Evolutionary conservation across 2,329 filamentous ascomycete species (phyloP).

Genomic region (Colletotrichum theobromicola): DNA sequence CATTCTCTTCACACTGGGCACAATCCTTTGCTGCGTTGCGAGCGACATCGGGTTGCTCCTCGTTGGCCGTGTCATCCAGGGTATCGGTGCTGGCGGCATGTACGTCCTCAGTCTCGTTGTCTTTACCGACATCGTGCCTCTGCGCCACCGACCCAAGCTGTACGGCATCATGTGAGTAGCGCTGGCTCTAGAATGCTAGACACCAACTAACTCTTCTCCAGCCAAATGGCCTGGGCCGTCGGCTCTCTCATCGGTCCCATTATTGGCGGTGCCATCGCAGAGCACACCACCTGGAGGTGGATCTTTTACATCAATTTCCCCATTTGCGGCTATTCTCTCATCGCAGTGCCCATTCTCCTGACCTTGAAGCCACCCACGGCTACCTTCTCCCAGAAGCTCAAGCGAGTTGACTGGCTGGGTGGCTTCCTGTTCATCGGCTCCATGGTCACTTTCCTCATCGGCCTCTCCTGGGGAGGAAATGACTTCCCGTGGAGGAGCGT

Average conservation of each 20-base stretch:
- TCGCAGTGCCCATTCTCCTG: conserved; percentile 45
- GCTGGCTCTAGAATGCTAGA: too few relatives aligned
- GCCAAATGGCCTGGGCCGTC: conserved; percentile 41
- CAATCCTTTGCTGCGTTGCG: conserved; percentile 41
- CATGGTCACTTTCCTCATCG: conserved; percentile 48
- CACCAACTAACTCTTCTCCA: background rate
- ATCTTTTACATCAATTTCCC: conserved; percentile 55
- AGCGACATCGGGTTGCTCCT: conserved; percentile 37
- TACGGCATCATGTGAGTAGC: conserved; percentile 39
- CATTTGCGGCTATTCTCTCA: conserved; percentile 43
- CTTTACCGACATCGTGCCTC: conserved; percentile 46
- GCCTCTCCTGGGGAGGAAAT: conserved; percentile 52
- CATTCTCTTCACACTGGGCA: conserved; percentile 47
- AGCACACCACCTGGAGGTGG: conserved; percentile 49
- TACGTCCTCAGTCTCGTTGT: conserved; percentile 45
- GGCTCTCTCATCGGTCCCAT: conserved; percentile 46
- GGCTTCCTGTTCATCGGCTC: conserved; percentile 48
- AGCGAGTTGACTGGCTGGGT: conserved; percentile 50
- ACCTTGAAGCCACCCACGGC: conserved; percentile 39
- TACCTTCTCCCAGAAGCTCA: conserved; percentile 36
- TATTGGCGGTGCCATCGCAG: conserved; percentile 39
- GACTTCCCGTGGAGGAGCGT: conserved; percentile 46
- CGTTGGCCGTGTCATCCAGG: conserved; percentile 42
- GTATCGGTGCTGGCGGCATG: conserved; percentile 46
- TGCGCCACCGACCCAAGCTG: conserved; percentile 45